Conservation (phyloP, 345 rosid species). For the Balakata baccata region DNA sequence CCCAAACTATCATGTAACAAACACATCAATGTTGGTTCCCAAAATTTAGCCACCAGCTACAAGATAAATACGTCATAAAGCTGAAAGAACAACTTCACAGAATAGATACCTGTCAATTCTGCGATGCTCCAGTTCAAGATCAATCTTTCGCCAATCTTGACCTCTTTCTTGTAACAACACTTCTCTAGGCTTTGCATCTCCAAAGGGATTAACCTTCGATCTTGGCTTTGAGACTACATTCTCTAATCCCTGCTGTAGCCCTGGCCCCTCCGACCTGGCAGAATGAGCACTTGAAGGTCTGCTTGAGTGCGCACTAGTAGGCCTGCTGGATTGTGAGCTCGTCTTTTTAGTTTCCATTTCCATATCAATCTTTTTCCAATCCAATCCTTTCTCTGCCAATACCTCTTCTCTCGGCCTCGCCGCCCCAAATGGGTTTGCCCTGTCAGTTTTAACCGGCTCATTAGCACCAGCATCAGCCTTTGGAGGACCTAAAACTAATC, state of each 20-base stretch:
- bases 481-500: constrained; percentile 61
- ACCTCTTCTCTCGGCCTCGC: constrained; percentile 95
- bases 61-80: constrained; percentile 1
- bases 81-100: constrained; percentile 4
- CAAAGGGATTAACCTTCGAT: constrained; percentile 91
- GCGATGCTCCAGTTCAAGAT: constrained; percentile 81
- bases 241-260: constrained; percentile 46
- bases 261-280: constrained; percentile 59
- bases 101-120: constrained; percentile 60
- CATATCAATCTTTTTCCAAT: constrained; percentile 80
- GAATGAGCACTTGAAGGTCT: constrained; percentile 94
- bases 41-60: neutral
- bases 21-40: neutral
- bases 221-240: constrained; percentile 56
- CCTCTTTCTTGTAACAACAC: constrained; percentile 86
- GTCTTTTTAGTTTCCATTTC: constrained; percentile 74
- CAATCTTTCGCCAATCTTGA: constrained; percentile 89
- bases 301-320: constrained; percentile 85
- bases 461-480: constrained; percentile 41
- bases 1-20: neutral
- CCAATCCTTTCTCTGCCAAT: constrained; percentile 88
- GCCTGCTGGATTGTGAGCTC: constrained; percentile 52
- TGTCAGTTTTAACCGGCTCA: constrained; percentile 52
- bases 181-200: constrained; percentile 93
- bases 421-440: constrained; percentile 80